Evolutionary conservation across 805 yeast species (phyloP), one percentile per base, ranked within the genome.

Genomic region (Yarrowia sp.): DNA sequence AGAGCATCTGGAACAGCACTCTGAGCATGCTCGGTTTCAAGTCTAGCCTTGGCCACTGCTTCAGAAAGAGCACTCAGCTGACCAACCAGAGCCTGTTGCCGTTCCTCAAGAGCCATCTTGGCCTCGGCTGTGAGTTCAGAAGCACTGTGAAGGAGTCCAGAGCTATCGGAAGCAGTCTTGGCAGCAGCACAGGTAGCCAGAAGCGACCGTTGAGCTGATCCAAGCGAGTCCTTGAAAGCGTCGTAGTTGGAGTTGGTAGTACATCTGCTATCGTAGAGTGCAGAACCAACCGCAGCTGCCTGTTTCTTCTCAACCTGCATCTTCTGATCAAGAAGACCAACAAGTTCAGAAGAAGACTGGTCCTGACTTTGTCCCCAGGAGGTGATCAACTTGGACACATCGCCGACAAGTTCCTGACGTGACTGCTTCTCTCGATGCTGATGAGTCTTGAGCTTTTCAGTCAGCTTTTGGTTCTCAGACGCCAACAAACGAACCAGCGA

Each of bases 11-110:
- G 64, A 58, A 58, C 64, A 13, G 50, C 30, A 33, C 50, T 33
- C 39, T 58, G 64, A 20, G 64, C 64, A 13, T 58, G 64, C 17
- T 58, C 40, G 33, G 64, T 58, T 58, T 58, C 64, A 15, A 43
- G 40, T 19, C 44, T 20, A 14, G 64, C 64, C 24, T 58, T 58
- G 50, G 49, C n/a, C 17, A 58, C 64, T 2, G 64, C 64, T 1
- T 42, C 50, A 3, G 64, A 43, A 1, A 58, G 50, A 9, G 44
- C 50, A 33, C 64, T 34, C 50, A 58, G 42, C 30, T 58, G 64
- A 12, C 64, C 64, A 10, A 43, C 50, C 4, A 58, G 34, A 42
- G 64, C 50, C 50, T 43, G 49, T 33, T 58, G 64, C 5, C 40
- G 49, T 20, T 58, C 64, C 14, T 43, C 50, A 33, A 58, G 64